phyloP scores from a whole-genome alignment of 495 filamentous ascomycete species.

The Penicillium angulare region DNA sequence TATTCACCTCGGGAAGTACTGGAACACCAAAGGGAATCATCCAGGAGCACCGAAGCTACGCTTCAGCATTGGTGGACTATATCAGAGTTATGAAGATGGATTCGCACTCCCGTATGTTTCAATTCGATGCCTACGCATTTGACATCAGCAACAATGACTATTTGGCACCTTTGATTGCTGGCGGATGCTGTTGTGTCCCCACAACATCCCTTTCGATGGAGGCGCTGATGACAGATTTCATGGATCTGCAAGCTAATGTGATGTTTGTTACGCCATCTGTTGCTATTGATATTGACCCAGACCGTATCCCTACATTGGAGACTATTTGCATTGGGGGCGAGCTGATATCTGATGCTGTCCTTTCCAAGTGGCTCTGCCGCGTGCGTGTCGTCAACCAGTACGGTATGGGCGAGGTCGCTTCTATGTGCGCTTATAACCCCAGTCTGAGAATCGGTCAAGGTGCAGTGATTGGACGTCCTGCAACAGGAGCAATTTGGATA shows the following conservation, averaged over 20 bases:
- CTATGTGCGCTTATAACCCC: slow-evolving; percentile 22
- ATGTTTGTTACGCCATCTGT: slow-evolving; percentile 44
- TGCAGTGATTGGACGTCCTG: slow-evolving; percentile 17
- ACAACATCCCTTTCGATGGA: slow-evolving; percentile 28
- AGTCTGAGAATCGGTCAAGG: slow-evolving; percentile 9
- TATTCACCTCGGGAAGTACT: slow-evolving; percentile 47
- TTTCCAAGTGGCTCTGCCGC: slow-evolving; percentile 44
- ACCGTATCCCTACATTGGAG: slow-evolving; percentile 33
- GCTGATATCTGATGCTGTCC: slow-evolving; percentile 39
- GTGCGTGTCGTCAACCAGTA: slow-evolving; percentile 54
- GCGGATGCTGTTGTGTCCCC: slow-evolving; percentile 51
- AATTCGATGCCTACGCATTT: slow-evolving; percentile 48
- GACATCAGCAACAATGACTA: slow-evolving; percentile 46
- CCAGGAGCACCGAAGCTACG: slow-evolving; percentile 42
- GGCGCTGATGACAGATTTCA: slow-evolving; percentile 31
- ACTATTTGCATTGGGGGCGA: slow-evolving; percentile 44
- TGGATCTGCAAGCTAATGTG: slow-evolving; percentile 35
- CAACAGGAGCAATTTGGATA: slow-evolving; percentile 46
- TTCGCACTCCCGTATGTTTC: slow-evolving; percentile 31
- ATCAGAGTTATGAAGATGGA: slow-evolving; percentile 14
- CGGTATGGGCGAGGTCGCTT: slow-evolving; percentile 51
- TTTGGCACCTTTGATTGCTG: slow-evolving; percentile 36
- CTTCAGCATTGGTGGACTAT: slow-evolving; percentile 24
- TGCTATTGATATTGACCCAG: slow-evolving; percentile 34
- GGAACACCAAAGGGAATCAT: slow-evolving; percentile 50